Evolutionary conservation across 345 rosid species (phyloP).

Genomic region (Carallia brachiata): DNA sequence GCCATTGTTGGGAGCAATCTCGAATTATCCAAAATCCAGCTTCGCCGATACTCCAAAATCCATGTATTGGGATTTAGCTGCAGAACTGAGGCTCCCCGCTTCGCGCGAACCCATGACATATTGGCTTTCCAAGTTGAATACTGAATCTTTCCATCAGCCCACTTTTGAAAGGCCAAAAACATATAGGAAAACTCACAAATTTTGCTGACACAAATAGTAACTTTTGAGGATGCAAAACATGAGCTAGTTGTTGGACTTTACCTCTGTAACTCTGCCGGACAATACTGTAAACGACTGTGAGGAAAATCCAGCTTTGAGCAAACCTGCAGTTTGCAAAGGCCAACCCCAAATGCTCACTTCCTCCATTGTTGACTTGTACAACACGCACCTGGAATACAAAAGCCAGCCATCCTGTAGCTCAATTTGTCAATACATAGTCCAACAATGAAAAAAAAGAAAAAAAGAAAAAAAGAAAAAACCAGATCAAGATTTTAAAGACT

Average conservation of each 20-base stretch:
- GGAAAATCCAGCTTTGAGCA: constrained; percentile 51
- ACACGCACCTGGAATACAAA: constrained; percentile 56
- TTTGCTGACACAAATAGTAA: neutral
- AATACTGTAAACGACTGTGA: constrained; percentile 55
- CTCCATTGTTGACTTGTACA: constrained; percentile 69
- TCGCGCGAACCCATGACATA: constrained; percentile 51
- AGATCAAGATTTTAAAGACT: neutral
- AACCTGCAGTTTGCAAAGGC: constrained; percentile 87
- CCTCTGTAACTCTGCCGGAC: constrained; percentile 87
- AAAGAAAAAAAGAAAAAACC: neutral
- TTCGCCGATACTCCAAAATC: constrained; percentile 66
- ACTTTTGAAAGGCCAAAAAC: constrained; percentile 32
- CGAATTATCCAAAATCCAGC: constrained; percentile 44
- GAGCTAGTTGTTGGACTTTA: constrained; percentile 13
- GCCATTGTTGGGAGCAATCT: constrained; percentile 41
- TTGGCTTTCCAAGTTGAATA: constrained; percentile 45
- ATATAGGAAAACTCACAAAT: neutral
- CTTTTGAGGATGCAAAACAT: neutral
- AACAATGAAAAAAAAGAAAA: too few relatives aligned
- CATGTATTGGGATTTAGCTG: constrained; percentile 77
- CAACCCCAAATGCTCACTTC: constrained; percentile 95
- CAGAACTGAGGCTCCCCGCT: constrained; percentile 54
- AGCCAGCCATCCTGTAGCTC: constrained; percentile 49
- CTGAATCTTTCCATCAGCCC: constrained; percentile 58
- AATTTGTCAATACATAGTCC: neutral